Conservation (phyloP, 495 filamentous ascomycete genomes). For the Daldinia grandis region DNA sequence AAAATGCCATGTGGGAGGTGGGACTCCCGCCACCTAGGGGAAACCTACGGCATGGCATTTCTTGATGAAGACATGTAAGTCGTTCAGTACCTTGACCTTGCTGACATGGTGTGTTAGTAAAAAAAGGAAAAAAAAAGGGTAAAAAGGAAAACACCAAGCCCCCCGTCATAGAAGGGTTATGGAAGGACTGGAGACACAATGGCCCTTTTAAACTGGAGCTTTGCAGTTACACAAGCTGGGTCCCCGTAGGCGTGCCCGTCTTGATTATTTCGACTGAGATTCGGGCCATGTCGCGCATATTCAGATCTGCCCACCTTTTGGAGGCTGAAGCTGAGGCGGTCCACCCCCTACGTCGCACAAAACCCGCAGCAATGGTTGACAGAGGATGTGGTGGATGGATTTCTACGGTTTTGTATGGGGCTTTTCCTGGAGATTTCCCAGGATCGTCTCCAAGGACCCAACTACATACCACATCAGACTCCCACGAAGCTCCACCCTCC, state of each 20-base stretch:
- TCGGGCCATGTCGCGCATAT: constrained; percentile 43
- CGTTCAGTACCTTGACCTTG: constrained; percentile 16
- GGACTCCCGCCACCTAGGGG: constrained; percentile 33
- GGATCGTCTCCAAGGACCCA: constrained; percentile 37
- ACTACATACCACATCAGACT: constrained; percentile 40
- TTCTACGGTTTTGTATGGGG: constrained; percentile 33
- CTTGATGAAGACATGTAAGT: constrained; percentile 32
- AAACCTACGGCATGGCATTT: constrained; percentile 32
- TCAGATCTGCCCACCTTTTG: constrained; percentile 46
- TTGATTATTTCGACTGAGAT: constrained; percentile 44
- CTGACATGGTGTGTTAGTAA: constrained; percentile 6
- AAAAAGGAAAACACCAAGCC: constrained; percentile 8
- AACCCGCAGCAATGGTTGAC: constrained; percentile 42
- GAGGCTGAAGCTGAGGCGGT: constrained; percentile 46
- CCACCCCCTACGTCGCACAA: constrained; percentile 45
- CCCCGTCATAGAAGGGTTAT: constrained; percentile 43
- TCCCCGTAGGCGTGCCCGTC: constrained; percentile 38
- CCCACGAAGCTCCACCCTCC: constrained; percentile 36
- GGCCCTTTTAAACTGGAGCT: constrained; percentile 43
- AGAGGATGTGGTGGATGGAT: constrained; percentile 38
- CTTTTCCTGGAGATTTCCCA: constrained; percentile 32
- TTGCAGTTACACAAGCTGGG: constrained; percentile 46
- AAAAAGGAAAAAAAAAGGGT: neutral
- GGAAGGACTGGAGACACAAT: constrained; percentile 41
- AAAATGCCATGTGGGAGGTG: constrained; percentile 41